These are phyloP conservation scores for Wickerhamiella australiensis DNA, from an alignment of 805 yeast genomes.

Conservation along the genomic window DNA sequence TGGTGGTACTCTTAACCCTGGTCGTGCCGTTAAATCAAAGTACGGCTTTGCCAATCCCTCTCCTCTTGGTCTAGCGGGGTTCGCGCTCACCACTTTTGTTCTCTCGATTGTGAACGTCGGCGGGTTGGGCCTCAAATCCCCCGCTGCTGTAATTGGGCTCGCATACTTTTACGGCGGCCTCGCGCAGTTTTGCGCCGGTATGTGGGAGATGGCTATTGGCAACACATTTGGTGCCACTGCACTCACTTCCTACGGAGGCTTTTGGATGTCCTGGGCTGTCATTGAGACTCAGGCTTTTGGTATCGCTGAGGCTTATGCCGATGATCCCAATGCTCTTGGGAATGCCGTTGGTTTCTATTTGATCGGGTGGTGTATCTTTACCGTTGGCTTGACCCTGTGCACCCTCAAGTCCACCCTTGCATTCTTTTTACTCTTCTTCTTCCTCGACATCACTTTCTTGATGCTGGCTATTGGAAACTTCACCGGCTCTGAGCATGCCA, in stretches of 20 bases:
- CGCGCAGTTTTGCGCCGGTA: slow-evolving; percentile 48
- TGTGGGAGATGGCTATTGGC: slow-evolving; percentile 53
- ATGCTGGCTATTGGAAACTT: slow-evolving; percentile 40
- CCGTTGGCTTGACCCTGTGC: slow-evolving; percentile 40
- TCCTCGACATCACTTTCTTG: slow-evolving; percentile 43
- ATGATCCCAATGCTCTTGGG: slow-evolving; percentile 24
- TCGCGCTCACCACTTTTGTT: slow-evolving; percentile 52
- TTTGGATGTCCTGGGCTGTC: slow-evolving; percentile 57
- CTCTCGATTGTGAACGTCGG: slow-evolving; percentile 43
- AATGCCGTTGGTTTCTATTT: slow-evolving; percentile 50
- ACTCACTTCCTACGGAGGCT: slow-evolving; percentile 51
- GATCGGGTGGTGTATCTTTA: slow-evolving; percentile 53
- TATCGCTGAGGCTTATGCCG: slow-evolving; percentile 41
- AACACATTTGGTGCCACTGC: slow-evolving; percentile 62
- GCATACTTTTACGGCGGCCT: slow-evolving; percentile 56
- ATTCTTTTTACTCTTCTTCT: slow-evolving; percentile 45
- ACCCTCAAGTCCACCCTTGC: slow-evolving; percentile 56
- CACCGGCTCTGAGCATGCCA: slow-evolving; percentile 22
- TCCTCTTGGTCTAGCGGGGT: slow-evolving; percentile 50
- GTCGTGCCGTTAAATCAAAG: slow-evolving; percentile 43
- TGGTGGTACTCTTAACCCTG: slow-evolving; percentile 77
- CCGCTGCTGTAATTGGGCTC: slow-evolving; percentile 44
- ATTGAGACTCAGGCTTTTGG: slow-evolving; percentile 50
- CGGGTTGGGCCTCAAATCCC: slow-evolving; percentile 41
- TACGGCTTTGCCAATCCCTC: slow-evolving; percentile 56